Base-by-base conservation (phyloP, 2,329 filamentous ascomycete species). In the Grosmannia penicillata region DNA sequence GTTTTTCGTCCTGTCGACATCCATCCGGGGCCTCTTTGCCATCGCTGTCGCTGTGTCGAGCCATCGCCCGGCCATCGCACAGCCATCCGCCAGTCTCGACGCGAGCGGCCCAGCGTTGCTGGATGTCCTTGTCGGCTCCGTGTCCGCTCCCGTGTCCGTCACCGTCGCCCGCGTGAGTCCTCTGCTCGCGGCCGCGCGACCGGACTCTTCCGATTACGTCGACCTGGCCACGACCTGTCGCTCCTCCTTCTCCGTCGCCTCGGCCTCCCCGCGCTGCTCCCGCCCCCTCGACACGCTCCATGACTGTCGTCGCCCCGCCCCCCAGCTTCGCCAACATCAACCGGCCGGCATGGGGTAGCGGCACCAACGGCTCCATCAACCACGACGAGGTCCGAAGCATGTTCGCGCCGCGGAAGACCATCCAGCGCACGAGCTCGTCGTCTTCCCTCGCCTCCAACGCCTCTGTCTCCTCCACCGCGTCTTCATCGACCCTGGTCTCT, bases 341-440 rank as follows among this genome's bases (percentile, higher is more conserved):
- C 54, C 68, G 74, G 58, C 66, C 72, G 66, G 66, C 63, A 77
- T 79, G 75, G 75, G 65, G 69, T 56, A 75, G 68, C 60, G 65
- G 66, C 49, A 56, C 57, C 50, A 65, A 72, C 64, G 38, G 37
- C 22, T 70, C 79, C 54, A 82, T 85, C 75, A 83, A 81, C 62
- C 64, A 78, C 56, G 85, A 93, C 64, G 84, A 93, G 60, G 75
- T 80, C 48, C 76, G 81, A 62, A 79, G 81, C 58, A 87, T 93
- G 73, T 84, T 93, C 58, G 79, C 83, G 71, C 82, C 84, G 53
- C 83, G 86, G 51, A 95, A 94, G 64, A 78, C 72, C 54, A 70
- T 85, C 44, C 83, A 89, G 57, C 78, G 89, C 56, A 80, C 80
- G 53, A 93, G 85, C 66, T 96, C 89, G 26, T 91, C 85, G 42